Base-by-base conservation (phyloP, 2,329 filamentous ascomycete genomes). In the Aureobasidium lini region DNA sequence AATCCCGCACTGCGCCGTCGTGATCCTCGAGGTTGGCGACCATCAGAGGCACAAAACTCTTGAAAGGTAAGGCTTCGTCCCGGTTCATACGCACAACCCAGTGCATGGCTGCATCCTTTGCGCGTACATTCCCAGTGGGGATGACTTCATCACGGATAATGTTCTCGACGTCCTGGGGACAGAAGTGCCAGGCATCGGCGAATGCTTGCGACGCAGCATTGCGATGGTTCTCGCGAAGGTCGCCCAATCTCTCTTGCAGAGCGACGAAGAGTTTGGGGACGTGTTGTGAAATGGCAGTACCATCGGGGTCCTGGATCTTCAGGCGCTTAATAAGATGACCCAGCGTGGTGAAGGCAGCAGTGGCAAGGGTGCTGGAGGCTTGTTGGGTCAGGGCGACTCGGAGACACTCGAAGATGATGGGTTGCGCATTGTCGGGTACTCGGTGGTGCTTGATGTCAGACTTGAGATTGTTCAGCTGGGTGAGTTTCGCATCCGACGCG, bases 21-120 rank as follows among this genome's bases (percentile, higher is more conserved):
- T 91, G 88, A 72, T 96, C 92, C 74, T 96, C 93, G 43, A 96
- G 81, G 65, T 94, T 82, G 58, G 90, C 87, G 76, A 96, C 93
- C 42, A 96, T 80, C 10, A 82, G 81, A 2, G 89, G 87, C 1
- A 95, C 91, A 70, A 95, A 96, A 67, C 78, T 78, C 63, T 90
- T 87, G 75, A 96, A 96, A 39, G 86, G 85, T 64, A 96, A 77
- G 40, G 84, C 85, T 61, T 91, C 83, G 57, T 90, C 87, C 69
- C 86, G 83, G 71, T 94, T 88, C 86, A 93, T 95, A 82, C 90
- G 69, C 36, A 90, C 80, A 37, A 96, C 77, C 92, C 92, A 96
- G 62, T 86, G 82, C 84, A 96, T 86, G 64, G 86, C 86, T 57
- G 85, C 80, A 76, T 96, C 91, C 73, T 95, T 96, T 62, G 90